Percentiles rank a stretch among this genome's conserved stretches.
Evolutionary conservation across 1,284 basidiomycete species (phyloP).

Genomic region (Ustilago curta): DNA sequence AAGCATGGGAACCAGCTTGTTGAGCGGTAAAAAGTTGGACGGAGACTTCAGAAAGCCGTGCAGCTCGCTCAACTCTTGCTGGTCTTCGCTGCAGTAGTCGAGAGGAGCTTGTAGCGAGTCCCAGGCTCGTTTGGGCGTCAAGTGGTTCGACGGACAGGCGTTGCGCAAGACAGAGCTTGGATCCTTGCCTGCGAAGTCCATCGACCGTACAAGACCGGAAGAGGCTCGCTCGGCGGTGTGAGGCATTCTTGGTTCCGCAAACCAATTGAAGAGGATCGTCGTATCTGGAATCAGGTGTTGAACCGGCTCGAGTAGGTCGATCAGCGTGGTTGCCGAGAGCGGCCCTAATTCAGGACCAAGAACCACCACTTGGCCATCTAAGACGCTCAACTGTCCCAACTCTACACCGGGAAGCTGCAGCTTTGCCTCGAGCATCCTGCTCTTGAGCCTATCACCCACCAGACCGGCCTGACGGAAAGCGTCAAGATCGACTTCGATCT

Average conservation of each 20-base stretch:
- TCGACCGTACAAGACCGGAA: neutral
- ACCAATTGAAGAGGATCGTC: conserved; percentile 38
- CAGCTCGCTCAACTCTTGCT: conserved; percentile 7
- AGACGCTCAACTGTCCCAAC: conserved; percentile 26
- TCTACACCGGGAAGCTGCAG: conserved; percentile 2
- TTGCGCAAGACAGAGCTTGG: conserved; percentile 14
- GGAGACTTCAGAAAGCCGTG: conserved; percentile 42
- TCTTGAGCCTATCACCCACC: conserved; percentile 25
- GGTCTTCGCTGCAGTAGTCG: conserved; percentile 31
- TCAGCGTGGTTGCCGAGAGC: conserved; percentile 19
- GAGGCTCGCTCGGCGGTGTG: neutral
- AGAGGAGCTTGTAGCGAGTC: conserved; percentile 20
- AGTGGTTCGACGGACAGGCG: conserved; percentile 33
- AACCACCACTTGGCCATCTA: conserved; percentile 16
- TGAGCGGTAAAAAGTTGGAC: conserved; percentile 21
- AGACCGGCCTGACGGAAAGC: conserved; percentile 22
- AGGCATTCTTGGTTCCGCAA: conserved; percentile 29
- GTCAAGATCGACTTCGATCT: conserved; percentile 31
- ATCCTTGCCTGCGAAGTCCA: neutral
- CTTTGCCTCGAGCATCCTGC: conserved; percentile 34
- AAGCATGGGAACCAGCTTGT: conserved; percentile 32
- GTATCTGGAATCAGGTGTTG: conserved; percentile 31
- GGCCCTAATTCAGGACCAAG: conserved; percentile 27
- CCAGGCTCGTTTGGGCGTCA: conserved; percentile 18
- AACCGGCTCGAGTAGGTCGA: conserved; percentile 26